Evolutionary conservation across 129 eudicot genomes (phyloP).

Genomic region (Deinandra increscens): DNA sequence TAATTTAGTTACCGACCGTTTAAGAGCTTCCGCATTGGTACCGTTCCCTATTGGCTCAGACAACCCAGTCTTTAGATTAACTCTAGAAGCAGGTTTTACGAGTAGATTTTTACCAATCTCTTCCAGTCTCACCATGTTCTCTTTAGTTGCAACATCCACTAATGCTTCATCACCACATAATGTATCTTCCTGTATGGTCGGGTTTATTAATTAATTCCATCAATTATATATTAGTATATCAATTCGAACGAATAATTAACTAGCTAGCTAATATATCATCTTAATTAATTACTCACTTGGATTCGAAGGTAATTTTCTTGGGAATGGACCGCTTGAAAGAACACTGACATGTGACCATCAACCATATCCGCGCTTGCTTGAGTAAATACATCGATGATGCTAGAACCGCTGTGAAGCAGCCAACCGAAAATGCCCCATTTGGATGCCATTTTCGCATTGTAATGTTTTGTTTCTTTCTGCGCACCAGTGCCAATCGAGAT

Average conservation of each 20-base stretch:
- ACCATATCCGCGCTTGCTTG: slow-evolving; percentile 59
- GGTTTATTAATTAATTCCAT: too few relatives aligned
- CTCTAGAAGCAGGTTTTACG: slow-evolving; percentile 45
- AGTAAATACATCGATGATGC: slow-evolving; percentile 40
- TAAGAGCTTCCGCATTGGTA: slow-evolving; percentile 50
- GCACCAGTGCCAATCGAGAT: slow-evolving; percentile 57
- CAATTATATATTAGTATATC: too few relatives aligned
- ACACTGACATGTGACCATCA: slow-evolving; percentile 35
- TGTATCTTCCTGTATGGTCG: slow-evolving; percentile 64
- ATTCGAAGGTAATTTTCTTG: slow-evolving; percentile 46
- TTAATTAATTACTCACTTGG: slow-evolving; percentile 36
- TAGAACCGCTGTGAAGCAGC: slow-evolving; percentile 39
- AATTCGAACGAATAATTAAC: too few relatives aligned
- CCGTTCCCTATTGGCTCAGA: slow-evolving; percentile 33
- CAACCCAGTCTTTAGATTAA: slow-evolving; percentile 40
- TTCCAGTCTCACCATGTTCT: slow-evolving; percentile 45
- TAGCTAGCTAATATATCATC: neutral
- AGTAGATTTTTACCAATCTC: slow-evolving; percentile 46
- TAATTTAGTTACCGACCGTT: slow-evolving; percentile 38
- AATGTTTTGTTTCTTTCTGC: slow-evolving; percentile 33
- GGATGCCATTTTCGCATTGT: slow-evolving; percentile 42
- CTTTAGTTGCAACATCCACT: slow-evolving; percentile 42
- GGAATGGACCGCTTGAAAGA: slow-evolving; percentile 49
- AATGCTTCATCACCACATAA: slow-evolving; percentile 39
- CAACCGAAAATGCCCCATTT: slow-evolving; percentile 60